Conservation (phyloP, 1,139 yeast species). For the Hyphopichia wangnamkhiaoensis region DNA sequence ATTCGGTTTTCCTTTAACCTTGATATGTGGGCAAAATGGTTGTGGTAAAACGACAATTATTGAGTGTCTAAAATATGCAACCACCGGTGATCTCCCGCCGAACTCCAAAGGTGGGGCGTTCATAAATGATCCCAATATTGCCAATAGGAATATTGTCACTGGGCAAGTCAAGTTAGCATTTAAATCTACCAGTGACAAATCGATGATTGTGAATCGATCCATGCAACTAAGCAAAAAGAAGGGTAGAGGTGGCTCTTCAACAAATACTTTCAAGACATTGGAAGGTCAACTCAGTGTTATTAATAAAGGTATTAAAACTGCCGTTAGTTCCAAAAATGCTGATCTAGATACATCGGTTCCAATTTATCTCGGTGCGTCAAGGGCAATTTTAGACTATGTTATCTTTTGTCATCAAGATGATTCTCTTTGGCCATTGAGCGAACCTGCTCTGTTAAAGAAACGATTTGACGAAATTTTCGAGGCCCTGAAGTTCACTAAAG, state of each 20-base stretch:
- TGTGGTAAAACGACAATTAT: constrained; percentile 98
- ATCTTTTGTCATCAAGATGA: constrained; percentile 98
- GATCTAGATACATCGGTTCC: constrained; percentile 88
- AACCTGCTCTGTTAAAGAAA: constrained; percentile 85
- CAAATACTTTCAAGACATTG: constrained; percentile 80
- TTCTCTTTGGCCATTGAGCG: constrained; percentile 93
- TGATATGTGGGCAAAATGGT: constrained; percentile 96
- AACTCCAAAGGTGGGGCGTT: constrained; percentile 96
- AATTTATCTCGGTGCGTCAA: constrained; percentile 79
- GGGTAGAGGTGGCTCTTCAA: constrained; percentile 24
- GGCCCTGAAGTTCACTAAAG: constrained; percentile 90
- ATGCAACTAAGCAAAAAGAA: constrained; percentile 72
- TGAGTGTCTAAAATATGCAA: constrained; percentile 89
- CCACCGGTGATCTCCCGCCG: constrained; percentile 96
- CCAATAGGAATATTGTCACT: constrained; percentile 72
- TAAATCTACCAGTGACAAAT: constrained; percentile 67
- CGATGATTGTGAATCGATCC: constrained; percentile 84
- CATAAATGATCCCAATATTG: constrained; percentile 86
- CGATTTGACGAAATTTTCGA: constrained; percentile 96
- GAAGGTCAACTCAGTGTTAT: constrained; percentile 84
- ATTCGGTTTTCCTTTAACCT: constrained; percentile 86
- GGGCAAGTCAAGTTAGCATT: constrained; percentile 94
- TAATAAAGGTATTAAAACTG: constrained; percentile 64
- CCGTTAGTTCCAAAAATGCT: constrained; percentile 79
- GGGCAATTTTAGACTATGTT: constrained; percentile 86